These are phyloP conservation scores for Ceratobasidium sp. DNA, from an alignment of 1,284 basidiomycete genomes.

Conservation along the genomic window DNA sequence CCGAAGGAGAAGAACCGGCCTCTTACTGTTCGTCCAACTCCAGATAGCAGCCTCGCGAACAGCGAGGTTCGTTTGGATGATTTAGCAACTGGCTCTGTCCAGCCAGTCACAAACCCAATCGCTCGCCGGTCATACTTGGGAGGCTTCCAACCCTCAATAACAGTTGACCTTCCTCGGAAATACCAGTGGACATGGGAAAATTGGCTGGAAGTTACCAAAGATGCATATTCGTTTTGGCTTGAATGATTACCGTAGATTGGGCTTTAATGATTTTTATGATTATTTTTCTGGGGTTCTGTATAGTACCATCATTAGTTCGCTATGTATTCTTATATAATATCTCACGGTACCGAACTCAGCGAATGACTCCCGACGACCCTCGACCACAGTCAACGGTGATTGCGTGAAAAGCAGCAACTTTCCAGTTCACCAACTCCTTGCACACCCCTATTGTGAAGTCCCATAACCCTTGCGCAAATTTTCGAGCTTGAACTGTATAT, in stretches of 20 bases:
- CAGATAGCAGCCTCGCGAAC: neutral
- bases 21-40: neutral
- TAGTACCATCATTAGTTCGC: no score
- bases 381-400: constrained; percentile 17
- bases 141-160: constrained; percentile 25
- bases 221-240: constrained; percentile 33
- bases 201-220: constrained; percentile 20
- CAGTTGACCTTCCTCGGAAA: neutral
- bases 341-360: constrained; percentile 21
- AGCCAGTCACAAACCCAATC: neutral
- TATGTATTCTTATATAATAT: constrained; percentile 4
- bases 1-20: neutral
- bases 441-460: neutral
- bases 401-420: no score
- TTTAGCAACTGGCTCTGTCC: neutral
- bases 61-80: neutral
- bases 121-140: constrained; percentile 7
- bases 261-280: constrained; percentile 5
- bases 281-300: constrained; percentile 15
- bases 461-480: neutral
- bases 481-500: neutral
- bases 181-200: constrained; percentile 32
- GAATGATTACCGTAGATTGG: neutral
- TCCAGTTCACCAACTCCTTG: no score
- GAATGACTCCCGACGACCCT: constrained; percentile 24